phyloP scores from a whole-genome alignment of 441 rosid genomes.

The Gossypium schwendimanii region DNA sequence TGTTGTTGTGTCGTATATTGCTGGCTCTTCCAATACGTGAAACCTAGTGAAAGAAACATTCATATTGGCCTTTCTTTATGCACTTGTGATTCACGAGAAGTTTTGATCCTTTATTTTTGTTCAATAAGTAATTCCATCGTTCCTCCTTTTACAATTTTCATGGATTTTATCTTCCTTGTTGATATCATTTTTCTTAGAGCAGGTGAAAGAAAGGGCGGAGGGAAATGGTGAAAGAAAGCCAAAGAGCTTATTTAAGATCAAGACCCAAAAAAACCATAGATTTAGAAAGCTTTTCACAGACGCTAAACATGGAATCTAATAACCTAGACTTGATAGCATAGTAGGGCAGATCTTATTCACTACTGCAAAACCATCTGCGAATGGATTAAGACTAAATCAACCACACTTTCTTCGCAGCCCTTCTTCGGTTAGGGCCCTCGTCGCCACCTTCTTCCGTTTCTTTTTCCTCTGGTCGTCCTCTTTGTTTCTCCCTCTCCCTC shows the following conservation, averaged over 20 bases:
- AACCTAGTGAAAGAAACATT: not conserved
- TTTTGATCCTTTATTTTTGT: not conserved
- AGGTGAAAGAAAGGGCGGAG: constrained; percentile 2
- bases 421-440: not conserved
- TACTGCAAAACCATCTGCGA: not conserved
- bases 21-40: constrained; percentile 21
- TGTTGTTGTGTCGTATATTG: constrained; percentile 74
- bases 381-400: not conserved
- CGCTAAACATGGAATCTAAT: not conserved
- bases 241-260: not conserved
- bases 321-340: not conserved
- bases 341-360: constrained; percentile 2
- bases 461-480: not conserved
- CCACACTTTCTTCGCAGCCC: constrained; percentile 5
- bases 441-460: not conserved
- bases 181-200: not conserved
- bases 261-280: not conserved
- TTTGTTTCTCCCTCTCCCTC: too few relatives aligned
- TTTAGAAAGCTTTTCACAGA: not conserved
- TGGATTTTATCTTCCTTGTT: not conserved
- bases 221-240: not conserved
- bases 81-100: not conserved
- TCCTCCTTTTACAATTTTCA: not conserved
- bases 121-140: not conserved
- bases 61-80: not conserved